Evolutionary conservation across 345 rosid genomes (phyloP).

Genomic region (Euclidium syriacum): DNA sequence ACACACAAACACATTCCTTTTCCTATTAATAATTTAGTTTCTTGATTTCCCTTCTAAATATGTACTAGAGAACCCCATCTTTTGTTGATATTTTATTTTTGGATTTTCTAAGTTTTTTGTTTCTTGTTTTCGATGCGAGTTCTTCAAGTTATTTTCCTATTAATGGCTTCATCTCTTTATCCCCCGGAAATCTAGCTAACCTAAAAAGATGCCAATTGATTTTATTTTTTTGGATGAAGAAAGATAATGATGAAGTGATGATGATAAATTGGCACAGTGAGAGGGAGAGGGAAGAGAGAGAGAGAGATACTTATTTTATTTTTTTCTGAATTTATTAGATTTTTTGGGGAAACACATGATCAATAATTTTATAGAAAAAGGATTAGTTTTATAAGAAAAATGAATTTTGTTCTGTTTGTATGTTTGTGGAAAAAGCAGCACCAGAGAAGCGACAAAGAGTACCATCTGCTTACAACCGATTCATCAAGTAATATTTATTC

Average conservation of each 20-base stretch:
- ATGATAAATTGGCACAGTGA: slow-evolving; percentile 16
- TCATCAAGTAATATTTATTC: slow-evolving; percentile 89
- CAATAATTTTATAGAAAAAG: background rate
- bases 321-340: slow-evolving; percentile 10
- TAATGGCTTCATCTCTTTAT: background rate
- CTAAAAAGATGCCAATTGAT: background rate
- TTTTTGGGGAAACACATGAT: slow-evolving; percentile 18
- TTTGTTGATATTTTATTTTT: background rate
- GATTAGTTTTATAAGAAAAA: background rate
- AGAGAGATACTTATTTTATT: slow-evolving; percentile 29
- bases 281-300: slow-evolving; percentile 34
- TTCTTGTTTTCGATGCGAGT: background rate
- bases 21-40: background rate
- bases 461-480: slow-evolving; percentile 99
- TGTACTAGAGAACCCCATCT: background rate
- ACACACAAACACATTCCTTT: no score
- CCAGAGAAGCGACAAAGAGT: slow-evolving; percentile 99
- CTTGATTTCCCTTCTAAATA: background rate
- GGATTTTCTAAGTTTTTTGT: background rate
- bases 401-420: slow-evolving; percentile 31
- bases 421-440: slow-evolving; percentile 50
- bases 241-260: slow-evolving; percentile 33
- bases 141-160: background rate
- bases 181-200: slow-evolving; percentile 47
- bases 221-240: slow-evolving; percentile 28